These are phyloP conservation scores for Puccinia coronata DNA, from an alignment of 1,284 basidiomycete genomes.

Conservation along the genomic window DNA sequence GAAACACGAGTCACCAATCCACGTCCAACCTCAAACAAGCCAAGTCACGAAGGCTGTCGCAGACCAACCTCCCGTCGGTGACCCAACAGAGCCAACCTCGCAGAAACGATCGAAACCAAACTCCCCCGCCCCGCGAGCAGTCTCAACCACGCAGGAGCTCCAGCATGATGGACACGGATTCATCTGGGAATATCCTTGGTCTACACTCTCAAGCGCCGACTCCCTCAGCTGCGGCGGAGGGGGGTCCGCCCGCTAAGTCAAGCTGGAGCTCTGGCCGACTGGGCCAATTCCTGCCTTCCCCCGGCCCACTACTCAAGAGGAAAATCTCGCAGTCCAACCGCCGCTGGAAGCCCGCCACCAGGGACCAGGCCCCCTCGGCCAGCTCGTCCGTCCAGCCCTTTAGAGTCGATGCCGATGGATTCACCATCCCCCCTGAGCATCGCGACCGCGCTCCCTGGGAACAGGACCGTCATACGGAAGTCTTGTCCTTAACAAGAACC, in stretches of 20 bases:
- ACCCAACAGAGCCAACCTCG: background rate
- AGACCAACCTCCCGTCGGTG: background rate
- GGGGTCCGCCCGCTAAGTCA: background rate
- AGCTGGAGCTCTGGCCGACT: background rate
- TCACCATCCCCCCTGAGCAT: constrained; percentile 57
- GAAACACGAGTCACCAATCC: background rate
- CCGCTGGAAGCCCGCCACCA: background rate
- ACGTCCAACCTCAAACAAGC: background rate
- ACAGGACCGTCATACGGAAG: constrained; percentile 2
- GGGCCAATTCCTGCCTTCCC: background rate
- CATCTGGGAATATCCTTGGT: background rate
- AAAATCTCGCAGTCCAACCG: constrained; percentile 31
- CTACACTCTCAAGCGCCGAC: too few relatives aligned
- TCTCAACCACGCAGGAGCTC: constrained; percentile 25
- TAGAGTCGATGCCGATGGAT: constrained; percentile 56
- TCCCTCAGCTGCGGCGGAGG: background rate
- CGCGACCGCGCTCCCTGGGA: constrained; percentile 56
- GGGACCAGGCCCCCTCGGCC: background rate
- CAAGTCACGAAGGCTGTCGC: constrained; percentile 4
- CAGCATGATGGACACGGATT: background rate
- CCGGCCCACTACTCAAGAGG: constrained; percentile 1
- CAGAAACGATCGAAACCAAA: background rate
- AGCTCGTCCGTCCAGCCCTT: background rate
- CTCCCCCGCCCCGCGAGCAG: background rate
- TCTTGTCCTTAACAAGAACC: constrained; percentile 1